Percentiles rank a stretch among this genome's conserved stretches.
These are phyloP conservation scores for Oxytropis ochrocephala DNA, from an alignment of 306 rosid species.

Conservation along the genomic window DNA sequence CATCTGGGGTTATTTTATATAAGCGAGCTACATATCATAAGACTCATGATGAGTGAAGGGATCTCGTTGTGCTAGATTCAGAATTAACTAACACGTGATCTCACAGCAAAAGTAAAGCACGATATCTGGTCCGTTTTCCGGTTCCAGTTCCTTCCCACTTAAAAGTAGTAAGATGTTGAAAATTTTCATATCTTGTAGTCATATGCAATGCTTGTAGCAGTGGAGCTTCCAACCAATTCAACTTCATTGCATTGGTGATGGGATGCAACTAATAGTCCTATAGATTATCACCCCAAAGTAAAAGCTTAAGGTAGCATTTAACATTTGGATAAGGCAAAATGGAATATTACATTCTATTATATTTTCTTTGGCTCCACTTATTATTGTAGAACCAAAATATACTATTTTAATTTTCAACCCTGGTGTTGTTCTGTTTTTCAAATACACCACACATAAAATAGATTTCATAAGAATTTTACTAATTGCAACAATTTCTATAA, in stretches of 20 bases:
- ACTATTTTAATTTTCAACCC: too few relatives aligned
- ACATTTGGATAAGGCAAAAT: too few relatives aligned
- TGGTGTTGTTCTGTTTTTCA: too few relatives aligned
- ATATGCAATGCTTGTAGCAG: too few relatives aligned
- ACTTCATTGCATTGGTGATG: neutral
- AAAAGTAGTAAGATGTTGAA: neutral
- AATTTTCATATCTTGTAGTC: neutral
- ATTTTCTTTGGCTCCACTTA: too few relatives aligned
- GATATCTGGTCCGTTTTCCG: neutral
- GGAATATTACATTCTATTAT: too few relatives aligned
- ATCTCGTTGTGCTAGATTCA: neutral
- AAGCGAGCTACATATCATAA: neutral
- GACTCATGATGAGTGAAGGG: neutral
- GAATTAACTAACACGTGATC: neutral
- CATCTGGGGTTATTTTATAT: neutral
- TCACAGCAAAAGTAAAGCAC: neutral
- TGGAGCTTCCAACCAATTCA: neutral
- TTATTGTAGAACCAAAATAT: too few relatives aligned
- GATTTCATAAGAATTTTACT: neutral
- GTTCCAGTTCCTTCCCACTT: neutral
- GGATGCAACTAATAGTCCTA: too few relatives aligned
- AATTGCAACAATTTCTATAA: too few relatives aligned
- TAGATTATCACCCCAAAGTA: too few relatives aligned
- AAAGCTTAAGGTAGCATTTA: too few relatives aligned
- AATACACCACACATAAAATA: neutral